Base-by-base conservation (phyloP, 176 grass and related monocot genomes). In the Chrysopogon serrulatus region DNA sequence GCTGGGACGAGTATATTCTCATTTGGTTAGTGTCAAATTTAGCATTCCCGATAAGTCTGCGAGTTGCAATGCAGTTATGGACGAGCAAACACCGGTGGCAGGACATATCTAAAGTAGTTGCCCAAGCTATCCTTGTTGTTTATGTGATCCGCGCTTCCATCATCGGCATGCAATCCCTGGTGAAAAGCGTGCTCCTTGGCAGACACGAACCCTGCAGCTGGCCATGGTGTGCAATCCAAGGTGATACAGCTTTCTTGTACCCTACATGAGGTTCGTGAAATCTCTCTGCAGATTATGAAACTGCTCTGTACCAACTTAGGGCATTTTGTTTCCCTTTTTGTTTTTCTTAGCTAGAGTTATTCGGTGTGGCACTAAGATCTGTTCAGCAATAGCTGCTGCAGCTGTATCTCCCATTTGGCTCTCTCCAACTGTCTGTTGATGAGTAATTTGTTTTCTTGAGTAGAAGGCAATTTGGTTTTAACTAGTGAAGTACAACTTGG, bases 71-170 rank as follows among this genome's bases (percentile, higher is more conserved):
- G 67, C 67, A 70, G 67, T 42, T 70, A 39, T 42, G 67, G 67
- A 26, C 39, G 23, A 70, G 37, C 23, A 42, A 70, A 26, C 67
- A 70, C 36, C 67, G 21, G 9, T 70, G 67, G 67, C 67, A 70
- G 67, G 67, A 70, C 67, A 70, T 70, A 42, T 70, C 67, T 42
- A 26, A 70, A 70, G 36, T 41, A 16, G 67, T 70, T 41, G 36
- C 36, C 12, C 67, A 70, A 42, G 35, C 23, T 15, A 70, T 42
- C 23, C 37, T 70, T 23, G 23, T 70, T 13, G 33, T 70, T 41
- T 70, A 70, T 70, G 67, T 70, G 67, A 39, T 70, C 67, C 67
- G 67, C 12, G 67, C 67, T 70, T 42, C 39, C 36, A 70, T 70
- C 67, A 70, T 70, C 12, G 13, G 8, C 67, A 15, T 70, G 37